Conservation (phyloP, 1,139 yeast genomes). For the Candida sojae region DNA sequence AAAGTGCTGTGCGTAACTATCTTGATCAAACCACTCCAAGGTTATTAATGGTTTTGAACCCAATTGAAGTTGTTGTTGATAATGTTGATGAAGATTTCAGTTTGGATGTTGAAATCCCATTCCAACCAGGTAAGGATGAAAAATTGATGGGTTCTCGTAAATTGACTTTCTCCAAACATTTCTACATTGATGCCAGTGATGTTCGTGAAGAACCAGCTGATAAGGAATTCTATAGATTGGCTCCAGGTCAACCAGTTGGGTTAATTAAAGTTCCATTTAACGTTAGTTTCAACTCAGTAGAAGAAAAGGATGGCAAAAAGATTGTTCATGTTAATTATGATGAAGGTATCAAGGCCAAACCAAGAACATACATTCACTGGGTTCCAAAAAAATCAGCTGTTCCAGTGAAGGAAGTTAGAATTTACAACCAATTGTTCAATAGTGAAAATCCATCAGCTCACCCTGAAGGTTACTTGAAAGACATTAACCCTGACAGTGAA, state of each 20-base stretch:
- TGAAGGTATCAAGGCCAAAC: constrained; percentile 60
- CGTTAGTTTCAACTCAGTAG: constrained; percentile 69
- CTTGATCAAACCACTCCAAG: constrained; percentile 93
- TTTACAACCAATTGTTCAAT: constrained; percentile 84
- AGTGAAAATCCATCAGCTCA: constrained; percentile 89
- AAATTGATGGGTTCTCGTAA: constrained; percentile 67
- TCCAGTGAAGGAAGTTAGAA: constrained; percentile 72
- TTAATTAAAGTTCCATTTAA: constrained; percentile 87
- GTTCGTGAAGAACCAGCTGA: constrained; percentile 37
- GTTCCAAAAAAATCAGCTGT: constrained; percentile 69
- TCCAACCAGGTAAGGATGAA: constrained; percentile 82
- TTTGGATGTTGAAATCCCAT: constrained; percentile 68
- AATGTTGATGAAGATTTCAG: constrained; percentile 76
- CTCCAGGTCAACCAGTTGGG: constrained; percentile 96
- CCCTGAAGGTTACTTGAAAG: constrained; percentile 86
- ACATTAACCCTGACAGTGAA: constrained; percentile 81
- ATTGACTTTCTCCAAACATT: constrained; percentile 72
- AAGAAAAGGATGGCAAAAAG: constrained; percentile 63
- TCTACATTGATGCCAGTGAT: constrained; percentile 84
- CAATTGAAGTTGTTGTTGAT: constrained; percentile 79
- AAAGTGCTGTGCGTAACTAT: constrained; percentile 81
- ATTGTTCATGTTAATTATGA: constrained; percentile 83
- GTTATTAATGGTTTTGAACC: constrained; percentile 89
- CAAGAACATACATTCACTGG: constrained; percentile 98
- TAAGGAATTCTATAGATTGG: constrained; percentile 77